Base-by-base conservation (phyloP, 495 filamentous ascomycete genomes). In the Penicillium argentinense region DNA sequence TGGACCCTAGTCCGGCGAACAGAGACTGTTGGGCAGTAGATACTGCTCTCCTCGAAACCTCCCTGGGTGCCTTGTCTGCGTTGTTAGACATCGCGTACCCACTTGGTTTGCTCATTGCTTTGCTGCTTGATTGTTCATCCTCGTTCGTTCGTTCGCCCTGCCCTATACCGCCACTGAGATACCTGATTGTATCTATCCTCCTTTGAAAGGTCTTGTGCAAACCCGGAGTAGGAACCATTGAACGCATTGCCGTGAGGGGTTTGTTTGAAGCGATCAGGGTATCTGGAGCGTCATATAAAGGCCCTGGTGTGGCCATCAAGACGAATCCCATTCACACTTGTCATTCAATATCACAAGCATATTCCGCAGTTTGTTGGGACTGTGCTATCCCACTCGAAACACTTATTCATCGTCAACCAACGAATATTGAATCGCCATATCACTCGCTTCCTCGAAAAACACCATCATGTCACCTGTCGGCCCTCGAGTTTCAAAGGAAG, bases 401-500 rank as follows among this genome's bases (percentile, higher is more conserved):
- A n/a, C n/a, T n/a, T n/a, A n/a, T n/a, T n/a, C n/a, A n/a, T n/a
- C n/a, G n/a, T n/a, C n/a, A n/a, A n/a, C n/a, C n/a, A n/a, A n/a
- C n/a, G n/a, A n/a, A n/a, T n/a, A n/a, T n/a, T n/a, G n/a, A n/a
- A n/a, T n/a, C n/a, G n/a, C n/a, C n/a, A n/a, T n/a, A 21, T 13
- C 34, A 23, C 8, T 23, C 9, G 21, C 34, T 11, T n/a, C 21
- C 8, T 13, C 23, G n/a, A 23, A 13, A 27, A 30, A 13, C 21
- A 25, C 21, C 27, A 26, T 38, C 36, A 71, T 62, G 56, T 45
- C 57, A 28, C 44, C 66, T 7, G 70, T 72, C 38, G 68, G 68
- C 4, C 70, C 70, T n/a, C 67, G 71, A 48, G 71, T 66, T 44
- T 69, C 69, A 21, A 74, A 74, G 42, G 69, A 73, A 39, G 69